These are phyloP conservation scores for Cladophialophora carrionii DNA, from an alignment of 2,329 filamentous ascomycete species.

Conservation along the genomic window DNA sequence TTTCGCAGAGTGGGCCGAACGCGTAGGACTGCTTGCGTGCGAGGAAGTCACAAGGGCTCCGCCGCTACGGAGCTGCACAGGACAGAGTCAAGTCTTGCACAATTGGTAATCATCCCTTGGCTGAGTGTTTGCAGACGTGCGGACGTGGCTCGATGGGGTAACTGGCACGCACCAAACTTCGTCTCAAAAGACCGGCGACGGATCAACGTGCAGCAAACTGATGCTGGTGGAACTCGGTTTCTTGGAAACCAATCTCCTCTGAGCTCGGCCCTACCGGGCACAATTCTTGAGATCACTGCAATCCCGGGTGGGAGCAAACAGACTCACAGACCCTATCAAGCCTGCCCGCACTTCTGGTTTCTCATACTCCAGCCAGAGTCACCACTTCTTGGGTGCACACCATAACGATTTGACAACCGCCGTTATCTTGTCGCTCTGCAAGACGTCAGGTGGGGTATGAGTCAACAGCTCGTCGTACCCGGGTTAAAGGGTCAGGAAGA, in stretches of 20 bases:
- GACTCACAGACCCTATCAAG: not conserved
- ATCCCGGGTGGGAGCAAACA: not conserved
- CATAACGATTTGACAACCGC: not conserved
- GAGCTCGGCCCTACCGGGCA: not conserved
- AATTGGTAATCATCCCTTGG: not conserved
- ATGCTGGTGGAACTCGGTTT: not conserved
- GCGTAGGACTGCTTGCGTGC: not conserved
- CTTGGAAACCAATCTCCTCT: not conserved
- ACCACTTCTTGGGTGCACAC: not conserved
- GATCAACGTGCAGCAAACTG: not conserved
- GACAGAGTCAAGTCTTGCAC: not conserved
- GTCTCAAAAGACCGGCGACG: slow-evolving; percentile 3
- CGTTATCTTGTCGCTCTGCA: not conserved
- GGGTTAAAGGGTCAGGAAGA: not conserved
- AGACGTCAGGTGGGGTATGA: not conserved
- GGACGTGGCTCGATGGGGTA: not conserved
- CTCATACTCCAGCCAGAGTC: not conserved
- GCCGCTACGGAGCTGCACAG: not conserved
- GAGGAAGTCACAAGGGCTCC: not conserved
- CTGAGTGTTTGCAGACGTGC: not conserved
- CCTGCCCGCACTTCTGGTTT: not conserved
- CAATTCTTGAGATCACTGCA: not conserved
- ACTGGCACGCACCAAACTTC: slow-evolving; percentile 22
- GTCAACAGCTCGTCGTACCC: not conserved
- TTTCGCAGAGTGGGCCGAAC: not conserved